Percentiles rank a stretch among this genome's conserved stretches.
phyloP scores from a whole-genome alignment of 495 filamentous ascomycete genomes.

The Penicillium fimorum region DNA sequence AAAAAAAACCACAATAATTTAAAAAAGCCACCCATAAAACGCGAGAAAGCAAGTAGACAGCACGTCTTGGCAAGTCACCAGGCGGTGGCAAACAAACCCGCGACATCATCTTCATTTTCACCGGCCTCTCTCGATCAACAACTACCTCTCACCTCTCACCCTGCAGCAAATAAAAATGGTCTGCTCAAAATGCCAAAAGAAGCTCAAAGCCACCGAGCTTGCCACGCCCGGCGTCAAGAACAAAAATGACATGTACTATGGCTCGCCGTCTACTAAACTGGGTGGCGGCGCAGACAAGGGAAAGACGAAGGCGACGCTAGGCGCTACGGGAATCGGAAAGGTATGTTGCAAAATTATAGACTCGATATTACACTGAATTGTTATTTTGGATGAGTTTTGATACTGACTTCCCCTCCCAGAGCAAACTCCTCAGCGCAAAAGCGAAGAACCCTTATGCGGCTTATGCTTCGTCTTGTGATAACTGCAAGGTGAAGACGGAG shows the following conservation, averaged over 20 bases:
- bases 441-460: slow-evolving; percentile 70
- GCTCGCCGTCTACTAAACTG: slow-evolving; percentile 59
- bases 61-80: slow-evolving; percentile 20
- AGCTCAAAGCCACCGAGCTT: slow-evolving; percentile 59
- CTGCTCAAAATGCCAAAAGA: slow-evolving; percentile 65
- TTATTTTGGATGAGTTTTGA: neutral
- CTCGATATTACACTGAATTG: neutral
- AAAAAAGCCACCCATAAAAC: neutral
- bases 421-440: slow-evolving; percentile 64
- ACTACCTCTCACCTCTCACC: neutral
- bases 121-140: neutral
- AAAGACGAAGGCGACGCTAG: slow-evolving; percentile 46
- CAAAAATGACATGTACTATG: slow-evolving; percentile 71
- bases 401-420: slow-evolving; percentile 38
- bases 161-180: slow-evolving; percentile 56
- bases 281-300: slow-evolving; percentile 52
- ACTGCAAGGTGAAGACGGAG: slow-evolving; percentile 65
- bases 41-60: neutral
- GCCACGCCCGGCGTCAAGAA: slow-evolving; percentile 69
- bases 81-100: slow-evolving; percentile 22
- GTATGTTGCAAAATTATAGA: slow-evolving; percentile 13
- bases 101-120: slow-evolving; percentile 11
- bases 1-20: neutral
- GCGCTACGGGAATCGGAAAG: slow-evolving; percentile 41
- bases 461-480: slow-evolving; percentile 59